Base-by-base conservation (phyloP, 1,284 basidiomycete genomes). In the Schizophyllum commune region DNA sequence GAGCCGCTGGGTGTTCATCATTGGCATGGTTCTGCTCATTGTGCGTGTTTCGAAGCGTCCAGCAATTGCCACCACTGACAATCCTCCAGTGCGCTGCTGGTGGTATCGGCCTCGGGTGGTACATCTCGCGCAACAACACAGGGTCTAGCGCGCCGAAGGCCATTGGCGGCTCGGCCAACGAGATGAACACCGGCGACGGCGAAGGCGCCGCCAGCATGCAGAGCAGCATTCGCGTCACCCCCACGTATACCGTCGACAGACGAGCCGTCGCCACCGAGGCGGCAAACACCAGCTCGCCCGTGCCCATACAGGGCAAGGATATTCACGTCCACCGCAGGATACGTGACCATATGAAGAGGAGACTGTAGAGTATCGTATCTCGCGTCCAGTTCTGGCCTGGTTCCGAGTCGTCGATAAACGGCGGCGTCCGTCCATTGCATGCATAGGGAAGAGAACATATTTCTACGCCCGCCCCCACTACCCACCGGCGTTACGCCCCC, bases 1-100 rank as follows among this genome's bases (percentile, higher is more conserved):
- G 64, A 83, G 82, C 6, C 79, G 83, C 54, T 88, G 83, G 83
- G 82, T 91, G 1, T 90, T 87, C 85, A 63, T 89, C 57, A 68
- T 84, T 55, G 88, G 84, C 21, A 64, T 90, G 19, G 21, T 84
- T 53, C 67, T 92, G 22, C 68, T 92, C 54, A 68, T 85, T 55
- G 80, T 83, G 62, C 63, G 81, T 73, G 61, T 63, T 11, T n/a
- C 21, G 55, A 55, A 9, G 19, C 32, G n/a, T 57, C n/a, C 32
- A 55, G 15, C 58, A 58, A 27, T 61, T 13, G 56, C 21, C 57
- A 55, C 34, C 55, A 4, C n/a, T 47, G 34, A 65, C 53, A 19
- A 15, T 32, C 57, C 2, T 62, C 39, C 17, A 85, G 83, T 71
- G 73, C 64, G 77, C 79, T 54, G 83, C 75, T 15, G 79, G 75